Evolutionary conservation across 2,329 filamentous ascomycete genomes (phyloP).

Genomic region (Alternaria conjuncta): DNA sequence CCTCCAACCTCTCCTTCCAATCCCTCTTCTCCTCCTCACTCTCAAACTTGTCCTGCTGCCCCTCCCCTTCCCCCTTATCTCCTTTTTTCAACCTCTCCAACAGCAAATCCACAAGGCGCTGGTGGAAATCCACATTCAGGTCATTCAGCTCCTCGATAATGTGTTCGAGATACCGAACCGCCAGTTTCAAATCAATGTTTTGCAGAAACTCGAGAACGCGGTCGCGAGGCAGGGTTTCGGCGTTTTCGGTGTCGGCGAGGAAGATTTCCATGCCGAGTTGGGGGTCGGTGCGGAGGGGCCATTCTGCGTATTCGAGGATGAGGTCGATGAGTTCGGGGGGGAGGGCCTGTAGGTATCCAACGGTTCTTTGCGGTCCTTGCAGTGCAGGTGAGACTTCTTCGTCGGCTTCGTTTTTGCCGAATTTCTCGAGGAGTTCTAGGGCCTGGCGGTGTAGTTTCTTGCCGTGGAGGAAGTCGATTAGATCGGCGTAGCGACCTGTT

Average conservation of each 20-base stretch:
- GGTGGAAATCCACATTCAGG: constrained; percentile 83
- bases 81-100: constrained; percentile 59
- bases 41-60: constrained; percentile 40
- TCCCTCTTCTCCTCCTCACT: constrained; percentile 47
- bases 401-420: constrained; percentile 66
- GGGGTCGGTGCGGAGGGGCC: constrained; percentile 78
- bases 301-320: constrained; percentile 88
- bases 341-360: constrained; percentile 88
- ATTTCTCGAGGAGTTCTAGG: constrained; percentile 79
- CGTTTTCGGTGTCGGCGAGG: constrained; percentile 90
- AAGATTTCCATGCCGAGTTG: constrained; percentile 90
- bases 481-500: constrained; percentile 84
- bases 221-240: constrained; percentile 83
- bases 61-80: constrained; percentile 42
- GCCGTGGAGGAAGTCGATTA: constrained; percentile 97
- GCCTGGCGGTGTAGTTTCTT: constrained; percentile 92
- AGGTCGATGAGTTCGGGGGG: constrained; percentile 88
- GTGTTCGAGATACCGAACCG: constrained; percentile 86
- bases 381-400: constrained; percentile 61
- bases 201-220: constrained; percentile 77
- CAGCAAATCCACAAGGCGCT: constrained; percentile 77
- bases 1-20: constrained; percentile 71
- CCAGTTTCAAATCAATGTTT: constrained; percentile 71
- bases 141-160: constrained; percentile 88
- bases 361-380: constrained; percentile 81